These are phyloP conservation scores for Ophiostoma populinum DNA, from an alignment of 2,329 filamentous ascomycete species.

Conservation along the genomic window DNA sequence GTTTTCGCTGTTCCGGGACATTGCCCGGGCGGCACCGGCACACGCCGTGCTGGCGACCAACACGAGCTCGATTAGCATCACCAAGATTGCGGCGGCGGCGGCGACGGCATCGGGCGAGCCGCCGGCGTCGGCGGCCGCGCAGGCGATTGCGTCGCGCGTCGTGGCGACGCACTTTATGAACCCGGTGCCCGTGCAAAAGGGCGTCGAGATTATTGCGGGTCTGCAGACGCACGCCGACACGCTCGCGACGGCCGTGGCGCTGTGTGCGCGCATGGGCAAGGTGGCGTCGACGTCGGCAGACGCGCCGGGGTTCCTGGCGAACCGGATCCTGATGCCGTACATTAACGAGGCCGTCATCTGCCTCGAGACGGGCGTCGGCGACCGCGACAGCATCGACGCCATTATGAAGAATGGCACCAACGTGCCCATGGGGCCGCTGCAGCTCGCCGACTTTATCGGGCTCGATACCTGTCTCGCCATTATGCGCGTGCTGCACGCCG, in stretches of 20 bases:
- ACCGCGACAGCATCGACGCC: conserved; percentile 78
- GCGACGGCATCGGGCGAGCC: conserved; percentile 19
- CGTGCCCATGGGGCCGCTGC: conserved; percentile 91
- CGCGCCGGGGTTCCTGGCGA: conserved; percentile 85
- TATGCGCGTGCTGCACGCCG: conserved; percentile 83
- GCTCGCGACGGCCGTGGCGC: conserved; percentile 62
- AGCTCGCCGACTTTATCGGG: conserved; percentile 91
- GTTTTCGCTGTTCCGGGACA: conserved; percentile 65
- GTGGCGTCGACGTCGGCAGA: conserved; percentile 75
- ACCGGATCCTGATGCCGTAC: conserved; percentile 96
- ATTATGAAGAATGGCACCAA: conserved; percentile 99
- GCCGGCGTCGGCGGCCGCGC: conserved; percentile 24
- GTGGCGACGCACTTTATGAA: conserved; percentile 99
- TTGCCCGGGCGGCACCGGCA: conserved; percentile 64
- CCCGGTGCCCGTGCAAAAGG: conserved; percentile 89
- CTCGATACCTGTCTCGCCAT: conserved; percentile 92
- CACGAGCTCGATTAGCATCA: conserved; percentile 97
- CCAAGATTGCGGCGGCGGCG: conserved; percentile 78
- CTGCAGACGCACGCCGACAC: conserved; percentile 78
- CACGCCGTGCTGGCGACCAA: conserved; percentile 92
- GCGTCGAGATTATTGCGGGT: conserved; percentile 91
- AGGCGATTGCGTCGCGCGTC: conserved; percentile 63
- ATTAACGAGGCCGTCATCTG: conserved; percentile 98
- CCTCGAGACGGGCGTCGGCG: conserved; percentile 79
- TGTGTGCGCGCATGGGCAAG: conserved; percentile 89